Base-by-base conservation (phyloP, 2,329 filamentous ascomycete genomes). In the Anthostomella pinea region DNA sequence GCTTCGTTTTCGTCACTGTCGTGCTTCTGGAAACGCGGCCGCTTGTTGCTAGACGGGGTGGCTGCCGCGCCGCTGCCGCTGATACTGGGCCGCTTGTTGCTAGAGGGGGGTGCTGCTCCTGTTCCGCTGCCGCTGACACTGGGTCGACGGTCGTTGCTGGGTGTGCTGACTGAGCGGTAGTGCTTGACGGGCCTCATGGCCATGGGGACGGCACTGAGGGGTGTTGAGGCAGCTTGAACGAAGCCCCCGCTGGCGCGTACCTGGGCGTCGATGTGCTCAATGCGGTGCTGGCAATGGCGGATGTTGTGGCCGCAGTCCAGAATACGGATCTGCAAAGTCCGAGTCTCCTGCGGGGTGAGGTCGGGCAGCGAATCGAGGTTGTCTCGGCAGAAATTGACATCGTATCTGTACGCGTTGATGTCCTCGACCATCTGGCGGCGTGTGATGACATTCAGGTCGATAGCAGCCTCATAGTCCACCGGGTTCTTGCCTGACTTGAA, bases 291-390 rank as follows among this genome's bases (percentile, higher is more conserved):
- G 45, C 61, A 60, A 36, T 60, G 54, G 4, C 68, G 66, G 30
- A 70, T 66, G 44, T 69, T 65, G 41, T 72, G 68, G 15, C 61
- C 56, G 17, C 67, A 57, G 32, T 72, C 68, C 8, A 72, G 49
- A 6, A 58, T 51, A 13, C 68, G 66, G 34, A 71, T 52, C 48
- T 68, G 66, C 15, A 69, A 49, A 4, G 59, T 64, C 14, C 68
- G 61, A 1, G 46, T 49, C 48, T 72, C 68, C 37, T 65, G 59
- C 0, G 68, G 61, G 1, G 63, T 66, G 29, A 70, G 51, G 31
- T 62, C 54, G 4, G 48, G 41, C 11, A 43, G 35, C 5, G 50
- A 31, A 4, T 43, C 48, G 8, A 71, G 55, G 41, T 64, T 59
- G 13, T 59, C 49, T 7, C 49, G 48, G 43, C 65, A 68, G 49